Base-by-base conservation (phyloP, 306 rosid genomes). In the Quercus parvula region DNA sequence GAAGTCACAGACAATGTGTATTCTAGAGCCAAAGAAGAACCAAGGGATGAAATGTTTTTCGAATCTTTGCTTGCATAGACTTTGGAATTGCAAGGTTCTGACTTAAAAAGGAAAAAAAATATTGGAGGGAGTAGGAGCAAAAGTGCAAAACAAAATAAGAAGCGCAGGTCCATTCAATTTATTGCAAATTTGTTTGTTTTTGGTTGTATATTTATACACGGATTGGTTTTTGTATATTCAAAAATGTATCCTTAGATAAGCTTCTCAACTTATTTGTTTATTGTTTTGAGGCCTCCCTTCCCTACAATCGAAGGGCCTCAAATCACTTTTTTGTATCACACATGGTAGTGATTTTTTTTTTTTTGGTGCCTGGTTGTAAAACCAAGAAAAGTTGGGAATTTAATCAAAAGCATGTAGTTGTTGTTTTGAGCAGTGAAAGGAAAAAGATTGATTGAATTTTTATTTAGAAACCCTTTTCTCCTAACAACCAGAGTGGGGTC, bases 1-100 rank as follows among this genome's bases (percentile, higher is more conserved):
- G 89, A 78, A 70, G 44, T 68, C 28, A 82, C 81, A 8, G 92
- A 85, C 6, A 93, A 76, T 76, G 80, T 74, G 49, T 91, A 72
- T 71, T 28, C 85, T 1, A 82, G 88, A 82, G 81, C 97, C 67
- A 94, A 94, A 82, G 98, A 94, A 52, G 98, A 94, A 81, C 93
- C 94, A 0, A 90, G 84, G 55, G 97, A 94, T 31, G 97, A 94
- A 57, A 63, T 81, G 15, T 94, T 92, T 80, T 72, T 92, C 33
- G 94, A 94, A 31, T 90, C 98, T 7, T 83, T 90, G 74, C 89
- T 62, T 44, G 77, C 81, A 52, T 57, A 66, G 69, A 22, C 51
- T n/a, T 33, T 57, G 33, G 41, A 10, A 13, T 49, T 49, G 54
- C 54, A 38, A 83, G 59, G 17, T 73, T 19, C 20, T 76, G 77